Base-by-base conservation (phyloP, 129 eudicot species). In the Kitagawia praeruptora region DNA sequence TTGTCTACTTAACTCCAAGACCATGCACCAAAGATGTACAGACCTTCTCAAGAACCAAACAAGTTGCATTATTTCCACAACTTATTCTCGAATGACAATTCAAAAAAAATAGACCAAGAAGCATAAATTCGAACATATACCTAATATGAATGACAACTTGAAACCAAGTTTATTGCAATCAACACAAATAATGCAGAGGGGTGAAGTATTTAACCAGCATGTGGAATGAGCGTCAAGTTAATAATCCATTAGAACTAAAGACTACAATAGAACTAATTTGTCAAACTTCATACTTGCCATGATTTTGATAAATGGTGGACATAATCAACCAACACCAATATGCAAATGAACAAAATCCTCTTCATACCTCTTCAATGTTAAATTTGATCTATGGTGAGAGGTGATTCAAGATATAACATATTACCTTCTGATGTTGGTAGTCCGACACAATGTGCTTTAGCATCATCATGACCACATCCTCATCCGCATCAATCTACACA, bases 381-480 rank as follows among this genome's bases (percentile, higher is more conserved):
- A 51, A 58, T 8, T n/a, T 23, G 28, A 54, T 21, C 27, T 54
- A 54, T 21, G 27, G 27, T 54, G 12, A 54, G 12, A 54, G 64
- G 64, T 54, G 27, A 63, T 25, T 63, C 70, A 63, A n/a, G 72
- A 67, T 67, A 67, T 67, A 67, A 31, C 41, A 67, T 18, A 66
- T 14, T 31, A 96, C 99, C 99, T 95, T 91, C 81, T 90, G 92
- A 63, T 84, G 85, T 79, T 91, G 87, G 85, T 92, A 92, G 82
- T 90, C 93, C 74, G 89, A 90, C 58, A 88, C 83, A 56, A 92
- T 88, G 53, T 85, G 89, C 75, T 87, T 86, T 75, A 89, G 89
- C 78, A 96, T 88, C 93, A 89, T 79, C 80, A 56, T 38, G 28
- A 88, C 80, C 25, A 86, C 88, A 78, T 89, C 90, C 75, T 86